Evolutionary conservation across 805 yeast genomes (phyloP).

Genomic region (Candida silvicultrix): DNA sequence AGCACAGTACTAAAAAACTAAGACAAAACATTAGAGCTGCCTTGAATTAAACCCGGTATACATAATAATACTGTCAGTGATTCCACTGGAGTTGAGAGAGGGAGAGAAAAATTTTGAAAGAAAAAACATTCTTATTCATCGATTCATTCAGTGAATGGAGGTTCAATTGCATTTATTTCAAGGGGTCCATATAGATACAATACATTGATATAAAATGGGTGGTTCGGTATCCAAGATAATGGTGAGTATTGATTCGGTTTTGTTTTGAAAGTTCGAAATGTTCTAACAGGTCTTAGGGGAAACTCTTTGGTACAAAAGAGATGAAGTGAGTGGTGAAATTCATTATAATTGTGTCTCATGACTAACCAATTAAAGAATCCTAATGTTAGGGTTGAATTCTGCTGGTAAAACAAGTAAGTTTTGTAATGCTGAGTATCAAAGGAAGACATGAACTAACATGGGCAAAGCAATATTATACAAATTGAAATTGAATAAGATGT

Average conservation of each 20-base stretch:
- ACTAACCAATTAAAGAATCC: constrained; percentile 35
- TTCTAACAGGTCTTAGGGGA: constrained; percentile 24
- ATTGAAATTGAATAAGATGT: constrained; percentile 66
- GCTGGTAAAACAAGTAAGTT: constrained; percentile 72
- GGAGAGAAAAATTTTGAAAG: too few species aligned
- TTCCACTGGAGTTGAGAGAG: too few species aligned
- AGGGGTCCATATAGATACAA: too few species aligned
- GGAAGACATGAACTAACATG: neutral
- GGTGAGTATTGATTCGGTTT: constrained; percentile 14
- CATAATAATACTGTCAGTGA: too few species aligned
- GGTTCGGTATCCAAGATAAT: constrained; percentile 26
- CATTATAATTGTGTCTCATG: neutral
- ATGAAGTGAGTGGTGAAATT: constrained; percentile 27
- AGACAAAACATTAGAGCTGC: too few species aligned
- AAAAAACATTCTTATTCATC: too few species aligned
- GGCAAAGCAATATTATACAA: constrained; percentile 65
- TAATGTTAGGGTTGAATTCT: constrained; percentile 89
- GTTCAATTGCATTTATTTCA: too few species aligned
- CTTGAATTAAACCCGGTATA: too few species aligned
- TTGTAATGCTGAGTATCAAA: neutral
- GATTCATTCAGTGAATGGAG: too few species aligned
- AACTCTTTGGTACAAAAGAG: constrained; percentile 47
- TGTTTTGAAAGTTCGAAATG: too few species aligned
- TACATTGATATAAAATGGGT: constrained; percentile 20
- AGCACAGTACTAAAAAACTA: too few species aligned